Conservation (phyloP, 2,329 filamentous ascomycete genomes). For the Neonectria punicea region DNA sequence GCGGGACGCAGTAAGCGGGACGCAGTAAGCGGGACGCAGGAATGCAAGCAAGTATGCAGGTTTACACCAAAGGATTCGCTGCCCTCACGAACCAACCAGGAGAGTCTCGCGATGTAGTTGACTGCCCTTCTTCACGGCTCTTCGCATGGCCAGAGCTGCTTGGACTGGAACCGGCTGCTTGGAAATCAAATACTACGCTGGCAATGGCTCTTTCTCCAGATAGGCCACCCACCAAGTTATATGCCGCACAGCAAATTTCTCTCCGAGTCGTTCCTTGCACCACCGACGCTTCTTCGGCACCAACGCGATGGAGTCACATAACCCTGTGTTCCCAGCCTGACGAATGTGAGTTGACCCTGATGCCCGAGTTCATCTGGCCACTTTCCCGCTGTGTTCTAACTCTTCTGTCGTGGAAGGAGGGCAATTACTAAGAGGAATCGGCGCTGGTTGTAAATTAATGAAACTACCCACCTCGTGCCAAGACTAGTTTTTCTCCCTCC, state of each 20-base stretch:
- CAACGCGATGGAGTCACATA: neutral
- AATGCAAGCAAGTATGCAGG: neutral
- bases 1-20: neutral
- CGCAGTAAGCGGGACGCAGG: neutral
- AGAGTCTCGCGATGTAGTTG: neutral
- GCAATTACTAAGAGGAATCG: conserved; percentile 2
- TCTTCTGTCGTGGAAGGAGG: neutral
- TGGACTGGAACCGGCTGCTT: neutral
- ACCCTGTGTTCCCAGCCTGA: neutral
- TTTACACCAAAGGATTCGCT: neutral
- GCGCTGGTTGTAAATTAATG: neutral
- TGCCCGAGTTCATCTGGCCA: neutral
- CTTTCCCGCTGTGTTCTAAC: neutral
- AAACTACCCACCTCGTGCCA: conserved; percentile 2
- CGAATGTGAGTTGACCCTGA: neutral
- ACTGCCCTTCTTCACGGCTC: neutral
- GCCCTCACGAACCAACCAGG: neutral
- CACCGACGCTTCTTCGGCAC: neutral
- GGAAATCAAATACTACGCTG: neutral
- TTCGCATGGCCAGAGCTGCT: neutral
- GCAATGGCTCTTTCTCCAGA: neutral
- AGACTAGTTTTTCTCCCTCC: conserved; percentile 6
- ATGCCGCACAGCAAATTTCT: conserved; percentile 1
- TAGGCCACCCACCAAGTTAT: neutral
- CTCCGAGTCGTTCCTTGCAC: neutral